Conservation (phyloP, 306 rosid species). For the Canavalia ensiformis region DNA sequence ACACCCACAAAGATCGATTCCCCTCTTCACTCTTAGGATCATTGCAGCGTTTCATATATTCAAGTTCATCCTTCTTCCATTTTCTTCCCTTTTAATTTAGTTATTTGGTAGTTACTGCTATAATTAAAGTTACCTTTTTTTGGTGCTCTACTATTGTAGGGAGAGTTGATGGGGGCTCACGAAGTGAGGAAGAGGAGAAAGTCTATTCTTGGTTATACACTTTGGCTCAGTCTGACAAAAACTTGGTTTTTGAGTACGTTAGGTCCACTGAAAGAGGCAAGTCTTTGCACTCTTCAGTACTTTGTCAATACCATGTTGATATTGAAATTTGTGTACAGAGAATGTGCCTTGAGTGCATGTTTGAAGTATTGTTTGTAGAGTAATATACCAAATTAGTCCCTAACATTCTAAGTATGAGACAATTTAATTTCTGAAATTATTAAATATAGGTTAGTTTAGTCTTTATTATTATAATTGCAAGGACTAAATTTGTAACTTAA, state of each 20-base stretch:
- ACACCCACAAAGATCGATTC: slow-evolving; percentile 39
- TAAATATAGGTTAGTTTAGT: too few species aligned
- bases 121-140: background rate
- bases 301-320: background rate
- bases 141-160: slow-evolving; percentile 52
- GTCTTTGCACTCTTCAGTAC: slow-evolving; percentile 14
- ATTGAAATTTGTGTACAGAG: background rate
- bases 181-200: slow-evolving; percentile 78
- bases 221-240: slow-evolving; percentile 71
- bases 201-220: slow-evolving; percentile 79
- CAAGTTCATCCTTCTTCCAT: slow-evolving; percentile 50
- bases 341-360: slow-evolving; percentile 8
- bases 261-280: slow-evolving; percentile 86
- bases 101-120: background rate
- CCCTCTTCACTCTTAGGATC: slow-evolving; percentile 30
- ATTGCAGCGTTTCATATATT: slow-evolving; percentile 49
- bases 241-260: slow-evolving; percentile 82
- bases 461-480: too few species aligned
- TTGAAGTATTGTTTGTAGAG: background rate
- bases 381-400: too few species aligned
- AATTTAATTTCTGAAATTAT: too few species aligned
- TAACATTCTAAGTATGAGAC: too few species aligned
- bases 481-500: too few species aligned
- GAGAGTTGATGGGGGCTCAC: slow-evolving; percentile 70
- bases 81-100: background rate